Evolutionary conservation across 1,139 yeast genomes (phyloP).

Genomic region (Protomyces inouyei): DNA sequence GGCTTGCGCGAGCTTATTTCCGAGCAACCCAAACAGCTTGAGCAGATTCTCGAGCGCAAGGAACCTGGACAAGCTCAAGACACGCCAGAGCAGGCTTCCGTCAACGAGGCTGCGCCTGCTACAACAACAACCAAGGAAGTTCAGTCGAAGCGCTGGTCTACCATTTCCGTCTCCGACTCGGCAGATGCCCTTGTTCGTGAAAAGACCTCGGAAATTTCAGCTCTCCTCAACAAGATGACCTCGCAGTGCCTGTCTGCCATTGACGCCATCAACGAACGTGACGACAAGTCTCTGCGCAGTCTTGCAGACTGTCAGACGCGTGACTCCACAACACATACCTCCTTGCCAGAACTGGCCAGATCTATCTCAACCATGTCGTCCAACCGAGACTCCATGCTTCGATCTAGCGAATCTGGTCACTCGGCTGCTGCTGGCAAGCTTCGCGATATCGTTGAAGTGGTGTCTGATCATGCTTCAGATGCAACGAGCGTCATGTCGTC

Average conservation of each 20-base stretch:
- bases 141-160: neutral
- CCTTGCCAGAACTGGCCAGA: neutral
- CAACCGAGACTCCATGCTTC: neutral
- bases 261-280: constrained; percentile 13
- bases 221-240: constrained; percentile 20
- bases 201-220: constrained; percentile 9
- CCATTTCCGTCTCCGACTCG: constrained; percentile 2
- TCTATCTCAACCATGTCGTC: neutral
- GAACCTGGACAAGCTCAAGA: neutral
- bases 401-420: neutral
- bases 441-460: neutral
- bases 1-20: constrained; percentile 15
- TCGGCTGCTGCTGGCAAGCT: neutral
- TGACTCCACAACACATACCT: neutral
- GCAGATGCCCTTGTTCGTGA: constrained; percentile 23
- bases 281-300: constrained; percentile 6
- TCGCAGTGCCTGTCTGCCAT: constrained; percentile 20
- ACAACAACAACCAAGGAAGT: neutral
- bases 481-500: neutral
- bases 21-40: constrained; percentile 17
- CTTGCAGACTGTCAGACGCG: neutral
- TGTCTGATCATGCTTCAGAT: neutral
- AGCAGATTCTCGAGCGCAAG: neutral
- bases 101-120: neutral
- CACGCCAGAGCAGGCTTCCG: neutral